Conservation (phyloP, 192 early-diverging fungal genomes). For the Pilaira anomala region DNA sequence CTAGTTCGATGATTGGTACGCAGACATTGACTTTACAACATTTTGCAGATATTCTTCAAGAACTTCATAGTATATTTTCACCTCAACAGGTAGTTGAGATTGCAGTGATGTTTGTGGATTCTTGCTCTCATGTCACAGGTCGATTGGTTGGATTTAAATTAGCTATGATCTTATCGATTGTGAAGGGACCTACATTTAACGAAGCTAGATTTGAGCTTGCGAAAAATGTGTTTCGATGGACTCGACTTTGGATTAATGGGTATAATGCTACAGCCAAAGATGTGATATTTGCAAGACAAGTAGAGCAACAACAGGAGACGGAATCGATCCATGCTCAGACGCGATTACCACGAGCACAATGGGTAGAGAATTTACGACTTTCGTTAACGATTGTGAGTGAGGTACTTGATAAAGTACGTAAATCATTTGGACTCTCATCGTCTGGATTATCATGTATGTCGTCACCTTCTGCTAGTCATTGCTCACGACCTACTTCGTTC, state of each 20-base stretch:
- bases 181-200: conserved; percentile 34
- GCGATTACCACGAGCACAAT: conserved; percentile 32
- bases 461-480: conserved; percentile 11
- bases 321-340: conserved; percentile 19
- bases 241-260: conserved; percentile 33
- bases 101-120: conserved; percentile 33
- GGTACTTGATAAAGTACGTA: conserved; percentile 37
- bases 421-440: conserved; percentile 18
- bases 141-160: conserved; percentile 34
- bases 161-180: conserved; percentile 27
- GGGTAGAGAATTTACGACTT: conserved; percentile 42
- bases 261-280: conserved; percentile 40
- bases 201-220: conserved; percentile 12
- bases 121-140: conserved; percentile 32
- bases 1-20: conserved; percentile 52
- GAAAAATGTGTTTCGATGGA: conserved; percentile 26
- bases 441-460: conserved; percentile 22
- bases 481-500: conserved; percentile 18
- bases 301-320: conserved; percentile 10
- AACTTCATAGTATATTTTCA: conserved; percentile 35
- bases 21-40: conserved; percentile 57
- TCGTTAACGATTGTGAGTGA: conserved; percentile 37
- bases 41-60: conserved; percentile 41
- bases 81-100: conserved; percentile 35
- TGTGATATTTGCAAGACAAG: conserved; percentile 29